phyloP scores from a whole-genome alignment of 441 rosid genomes.

The Eruca vesicaria region DNA sequence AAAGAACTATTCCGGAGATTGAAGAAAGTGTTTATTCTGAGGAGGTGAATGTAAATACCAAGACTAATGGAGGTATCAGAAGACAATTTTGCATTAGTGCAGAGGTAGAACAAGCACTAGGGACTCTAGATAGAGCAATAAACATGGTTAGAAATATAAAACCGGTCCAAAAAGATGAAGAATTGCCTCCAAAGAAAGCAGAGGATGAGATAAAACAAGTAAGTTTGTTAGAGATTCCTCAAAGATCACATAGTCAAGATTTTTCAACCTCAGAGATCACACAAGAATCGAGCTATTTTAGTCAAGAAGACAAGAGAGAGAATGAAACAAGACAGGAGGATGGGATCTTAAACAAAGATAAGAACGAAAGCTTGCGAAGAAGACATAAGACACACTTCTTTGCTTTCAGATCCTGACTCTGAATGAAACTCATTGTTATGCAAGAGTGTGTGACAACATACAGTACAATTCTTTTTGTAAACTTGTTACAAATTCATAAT shows the following conservation, averaged over 20 bases:
- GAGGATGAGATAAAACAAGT: constrained; percentile 30
- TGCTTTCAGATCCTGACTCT: constrained; percentile 27
- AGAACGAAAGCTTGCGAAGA: background rate
- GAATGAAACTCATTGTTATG: background rate
- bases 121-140: constrained; percentile 73
- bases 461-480: background rate
- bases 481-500: background rate
- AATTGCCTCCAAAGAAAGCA: constrained; percentile 4
- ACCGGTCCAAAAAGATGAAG: constrained; percentile 29
- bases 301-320: constrained; percentile 15
- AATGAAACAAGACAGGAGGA: background rate
- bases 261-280: constrained; percentile 16
- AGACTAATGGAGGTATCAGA: constrained; percentile 20
- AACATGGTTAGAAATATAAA: constrained; percentile 48
- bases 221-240: constrained; percentile 36
- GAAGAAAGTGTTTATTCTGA: constrained; percentile 36
- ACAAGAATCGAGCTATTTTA: background rate
- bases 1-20: constrained; percentile 49
- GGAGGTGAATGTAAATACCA: constrained; percentile 15
- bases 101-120: constrained; percentile 75
- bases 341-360: background rate
- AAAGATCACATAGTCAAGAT: constrained; percentile 46
- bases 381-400: constrained; percentile 16
- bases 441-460: background rate
- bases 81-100: constrained; percentile 49